A percentile compares a stretch with the other conserved stretches of the same genome.
Evolutionary conservation across 176 grass and related monocot genomes (phyloP).

Genomic region (Chrysopogon serrulatus): DNA sequence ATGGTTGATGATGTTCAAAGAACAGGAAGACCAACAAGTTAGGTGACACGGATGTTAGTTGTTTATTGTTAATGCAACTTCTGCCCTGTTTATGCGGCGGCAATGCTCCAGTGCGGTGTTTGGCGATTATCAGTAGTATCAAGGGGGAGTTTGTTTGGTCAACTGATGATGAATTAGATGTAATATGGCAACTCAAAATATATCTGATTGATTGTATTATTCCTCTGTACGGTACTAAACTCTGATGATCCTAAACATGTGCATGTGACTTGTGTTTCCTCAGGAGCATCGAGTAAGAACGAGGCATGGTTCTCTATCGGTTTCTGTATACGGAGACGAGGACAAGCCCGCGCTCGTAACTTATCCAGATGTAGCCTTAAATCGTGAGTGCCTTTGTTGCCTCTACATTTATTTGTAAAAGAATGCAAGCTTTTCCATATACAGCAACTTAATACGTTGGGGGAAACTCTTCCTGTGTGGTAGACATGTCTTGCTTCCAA

Average conservation of each 20-base stretch:
- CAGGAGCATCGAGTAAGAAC: constrained; percentile 72
- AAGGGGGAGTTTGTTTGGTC: neutral
- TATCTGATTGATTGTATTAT: neutral
- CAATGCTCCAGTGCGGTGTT: neutral
- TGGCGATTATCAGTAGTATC: neutral
- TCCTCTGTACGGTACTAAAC: neutral
- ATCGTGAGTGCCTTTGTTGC: constrained; percentile 33
- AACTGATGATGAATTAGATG: neutral
- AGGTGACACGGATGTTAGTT: neutral
- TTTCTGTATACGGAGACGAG: constrained; percentile 70
- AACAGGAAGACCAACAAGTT: neutral
- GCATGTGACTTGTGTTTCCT: constrained; percentile 9
- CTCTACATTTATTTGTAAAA: neutral
- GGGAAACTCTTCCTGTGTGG: constrained; percentile 9
- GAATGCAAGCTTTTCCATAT: neutral
- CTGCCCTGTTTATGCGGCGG: neutral
- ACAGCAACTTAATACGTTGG: neutral
- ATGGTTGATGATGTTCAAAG: constrained; percentile 15
- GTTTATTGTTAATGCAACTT: neutral
- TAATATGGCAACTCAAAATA: neutral
- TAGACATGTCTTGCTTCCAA: constrained; percentile 98
- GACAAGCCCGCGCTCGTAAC: constrained; percentile 76
- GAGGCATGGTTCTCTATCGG: constrained; percentile 60
- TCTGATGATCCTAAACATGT: neutral
- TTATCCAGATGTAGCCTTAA: constrained; percentile 83